Conservation (phyloP, 1,284 basidiomycete species). For the Pterulicium gracile region DNA sequence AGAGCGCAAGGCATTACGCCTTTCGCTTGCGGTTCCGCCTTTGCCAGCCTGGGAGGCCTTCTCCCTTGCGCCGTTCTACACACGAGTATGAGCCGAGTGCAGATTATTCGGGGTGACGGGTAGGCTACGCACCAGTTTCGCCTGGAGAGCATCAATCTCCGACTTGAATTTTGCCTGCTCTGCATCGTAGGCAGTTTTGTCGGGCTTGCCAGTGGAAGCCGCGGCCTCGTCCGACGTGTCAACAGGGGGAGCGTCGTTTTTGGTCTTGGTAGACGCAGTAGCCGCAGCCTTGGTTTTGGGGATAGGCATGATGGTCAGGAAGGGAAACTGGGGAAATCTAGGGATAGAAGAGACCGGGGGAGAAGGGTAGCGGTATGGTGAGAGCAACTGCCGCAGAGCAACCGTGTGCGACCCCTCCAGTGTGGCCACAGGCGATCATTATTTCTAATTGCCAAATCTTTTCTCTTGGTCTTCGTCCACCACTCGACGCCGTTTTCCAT, state of each 20-base stretch:
- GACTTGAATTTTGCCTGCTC: conserved; percentile 78
- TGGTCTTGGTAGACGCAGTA: conserved; percentile 30
- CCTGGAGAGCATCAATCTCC: conserved; percentile 76
- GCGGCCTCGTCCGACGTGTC: conserved; percentile 31
- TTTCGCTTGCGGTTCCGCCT: conserved; percentile 55
- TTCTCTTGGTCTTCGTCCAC: no score
- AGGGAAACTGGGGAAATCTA: no score
- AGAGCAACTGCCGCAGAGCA: not conserved
- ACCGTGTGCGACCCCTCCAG: not conserved
- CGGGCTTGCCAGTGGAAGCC: conserved; percentile 46
- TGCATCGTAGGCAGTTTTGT: conserved; percentile 69
- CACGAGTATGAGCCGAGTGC: conserved; percentile 6
- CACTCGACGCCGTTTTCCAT: no score
- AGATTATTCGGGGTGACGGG: not conserved
- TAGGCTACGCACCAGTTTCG: conserved; percentile 59
- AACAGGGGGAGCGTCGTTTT: conserved; percentile 34
- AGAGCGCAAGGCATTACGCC: conserved; percentile 62
- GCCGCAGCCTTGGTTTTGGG: conserved; percentile 31
- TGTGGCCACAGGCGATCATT: no score
- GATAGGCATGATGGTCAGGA: no score
- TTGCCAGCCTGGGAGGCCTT: conserved; percentile 64
- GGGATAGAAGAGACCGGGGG: not conserved
- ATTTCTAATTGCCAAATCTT: no score
- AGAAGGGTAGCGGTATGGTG: not conserved
- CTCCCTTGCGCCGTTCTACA: conserved; percentile 66